Evolutionary conservation across 2,329 filamentous ascomycete genomes (phyloP).

Genomic region (Hypoxylon sp.): DNA sequence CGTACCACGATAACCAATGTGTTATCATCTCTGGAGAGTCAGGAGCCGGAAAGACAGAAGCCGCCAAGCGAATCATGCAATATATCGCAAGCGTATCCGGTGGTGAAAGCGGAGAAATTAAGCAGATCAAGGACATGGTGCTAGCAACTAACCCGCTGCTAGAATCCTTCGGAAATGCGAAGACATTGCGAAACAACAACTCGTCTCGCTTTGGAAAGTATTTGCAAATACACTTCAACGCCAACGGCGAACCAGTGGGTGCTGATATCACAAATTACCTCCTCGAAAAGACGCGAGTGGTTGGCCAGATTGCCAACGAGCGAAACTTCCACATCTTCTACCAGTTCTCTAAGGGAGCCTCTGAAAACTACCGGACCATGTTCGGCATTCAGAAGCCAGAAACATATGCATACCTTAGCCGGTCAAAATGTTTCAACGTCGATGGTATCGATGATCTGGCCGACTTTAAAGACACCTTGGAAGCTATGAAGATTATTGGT

Average conservation of each 20-base stretch:
- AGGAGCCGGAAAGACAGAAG: slow-evolving; percentile 97
- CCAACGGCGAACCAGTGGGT: slow-evolving; percentile 90
- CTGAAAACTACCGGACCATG: slow-evolving; percentile 86
- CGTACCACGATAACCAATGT: slow-evolving; percentile 98
- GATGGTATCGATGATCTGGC: slow-evolving; percentile 92
- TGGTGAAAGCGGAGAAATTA: slow-evolving; percentile 85
- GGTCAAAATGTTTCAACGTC: slow-evolving; percentile 94
- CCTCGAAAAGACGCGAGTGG: slow-evolving; percentile 93
- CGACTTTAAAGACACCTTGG: slow-evolving; percentile 90
- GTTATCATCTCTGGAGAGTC: slow-evolving; percentile 99
- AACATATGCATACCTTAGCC: slow-evolving; percentile 93
- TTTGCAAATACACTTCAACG: slow-evolving; percentile 95
- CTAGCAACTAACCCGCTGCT: slow-evolving; percentile 96
- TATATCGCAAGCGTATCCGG: slow-evolving; percentile 98
- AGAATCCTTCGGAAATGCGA: slow-evolving; percentile 98
- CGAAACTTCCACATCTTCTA: slow-evolving; percentile 99
- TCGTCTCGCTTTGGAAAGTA: slow-evolving; percentile 99
- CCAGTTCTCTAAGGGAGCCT: slow-evolving; percentile 95
- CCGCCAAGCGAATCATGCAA: slow-evolving; percentile 98
- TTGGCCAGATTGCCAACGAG: slow-evolving; percentile 95
- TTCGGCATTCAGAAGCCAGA: slow-evolving; percentile 94
- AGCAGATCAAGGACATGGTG: slow-evolving; percentile 99
- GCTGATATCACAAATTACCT: slow-evolving; percentile 99
- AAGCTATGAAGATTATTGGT: slow-evolving; percentile 96
- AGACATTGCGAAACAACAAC: slow-evolving; percentile 98